Conservation (phyloP, 345 rosid species). For the Heritiera fomes region DNA sequence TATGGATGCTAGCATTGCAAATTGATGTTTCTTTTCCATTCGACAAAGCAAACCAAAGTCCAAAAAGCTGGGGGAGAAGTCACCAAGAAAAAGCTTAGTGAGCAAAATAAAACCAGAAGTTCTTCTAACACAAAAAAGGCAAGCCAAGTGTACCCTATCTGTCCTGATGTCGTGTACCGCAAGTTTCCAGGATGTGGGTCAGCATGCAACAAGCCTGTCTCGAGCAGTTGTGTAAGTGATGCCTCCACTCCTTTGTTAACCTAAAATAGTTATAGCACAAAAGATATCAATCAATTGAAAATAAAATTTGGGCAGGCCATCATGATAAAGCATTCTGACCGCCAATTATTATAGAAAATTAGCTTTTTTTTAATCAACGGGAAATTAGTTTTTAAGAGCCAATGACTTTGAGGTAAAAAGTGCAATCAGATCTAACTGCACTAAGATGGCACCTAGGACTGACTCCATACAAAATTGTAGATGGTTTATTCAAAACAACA, state of each 20-base stretch:
- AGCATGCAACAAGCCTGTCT: conserved; percentile 93
- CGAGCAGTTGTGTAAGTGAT: conserved; percentile 91
- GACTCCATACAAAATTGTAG: background rate
- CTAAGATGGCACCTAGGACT: background rate
- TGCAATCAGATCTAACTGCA: background rate
- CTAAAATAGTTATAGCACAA: conserved; percentile 39
- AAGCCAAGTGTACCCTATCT: conserved; percentile 63
- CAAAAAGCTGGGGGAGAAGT: conserved; percentile 62
- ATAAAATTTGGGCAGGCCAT: conserved; percentile 7
- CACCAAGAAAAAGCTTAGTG: conserved; percentile 20
- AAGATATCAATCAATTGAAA: conserved; percentile 19
- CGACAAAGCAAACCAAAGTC: conserved; percentile 94
- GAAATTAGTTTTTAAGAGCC: background rate
- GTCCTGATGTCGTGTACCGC: conserved; percentile 78
- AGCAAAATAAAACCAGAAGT: conserved; percentile 22
- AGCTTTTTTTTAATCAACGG: background rate
- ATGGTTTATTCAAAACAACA: background rate
- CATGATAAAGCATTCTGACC: background rate
- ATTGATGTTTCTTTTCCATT: conserved; percentile 89
- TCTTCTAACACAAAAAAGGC: conserved; percentile 18
- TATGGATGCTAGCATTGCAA: conserved; percentile 90
- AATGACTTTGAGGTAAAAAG: background rate
- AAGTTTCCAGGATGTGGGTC: conserved; percentile 98
- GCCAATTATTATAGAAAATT: background rate
- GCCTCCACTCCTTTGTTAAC: conserved; percentile 92